Conservation (phyloP, 768 basidiomycete species). For the Collybiopsis confluens region DNA sequence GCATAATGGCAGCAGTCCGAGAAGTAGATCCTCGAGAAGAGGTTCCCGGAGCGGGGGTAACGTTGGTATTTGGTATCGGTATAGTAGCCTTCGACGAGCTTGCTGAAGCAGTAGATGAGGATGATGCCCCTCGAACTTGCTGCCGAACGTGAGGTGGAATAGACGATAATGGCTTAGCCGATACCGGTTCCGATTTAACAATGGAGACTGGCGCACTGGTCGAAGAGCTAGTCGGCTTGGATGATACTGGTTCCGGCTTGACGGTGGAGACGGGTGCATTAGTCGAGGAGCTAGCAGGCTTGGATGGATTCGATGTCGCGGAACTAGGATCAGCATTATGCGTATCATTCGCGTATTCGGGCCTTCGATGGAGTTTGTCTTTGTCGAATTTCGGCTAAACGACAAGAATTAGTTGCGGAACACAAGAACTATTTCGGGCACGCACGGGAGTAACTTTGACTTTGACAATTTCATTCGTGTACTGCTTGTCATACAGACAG, state of each 20-base stretch:
- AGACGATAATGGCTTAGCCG: slow-evolving; percentile 25
- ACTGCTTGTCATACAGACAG: slow-evolving; percentile 95
- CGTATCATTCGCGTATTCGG: slow-evolving; percentile 57
- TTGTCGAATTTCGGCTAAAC: slow-evolving; percentile 64
- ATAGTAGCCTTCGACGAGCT: background rate
- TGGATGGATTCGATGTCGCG: slow-evolving; percentile 8
- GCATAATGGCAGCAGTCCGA: background rate
- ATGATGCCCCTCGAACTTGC: slow-evolving; percentile 12
- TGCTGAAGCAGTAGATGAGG: background rate
- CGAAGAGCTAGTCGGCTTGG: background rate
- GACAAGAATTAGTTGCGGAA: background rate
- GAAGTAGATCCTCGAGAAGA: slow-evolving; percentile 6
- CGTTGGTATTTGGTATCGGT: slow-evolving; percentile 10
- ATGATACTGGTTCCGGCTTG: slow-evolving; percentile 10
- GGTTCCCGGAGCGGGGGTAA: slow-evolving; percentile 11
- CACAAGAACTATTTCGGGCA: slow-evolving; percentile 13
- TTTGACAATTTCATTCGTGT: slow-evolving; percentile 79
- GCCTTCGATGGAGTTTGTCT: slow-evolving; percentile 62
- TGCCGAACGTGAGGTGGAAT: slow-evolving; percentile 37
- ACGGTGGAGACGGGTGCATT: background rate
- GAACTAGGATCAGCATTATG: slow-evolving; percentile 20
- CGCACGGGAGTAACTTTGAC: slow-evolving; percentile 81
- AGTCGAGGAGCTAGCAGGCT: background rate
- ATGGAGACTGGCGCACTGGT: background rate
- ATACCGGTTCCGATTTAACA: slow-evolving; percentile 11